phyloP scores from a whole-genome alignment of 495 filamentous ascomycete genomes.

The Neurospora terricola region DNA sequence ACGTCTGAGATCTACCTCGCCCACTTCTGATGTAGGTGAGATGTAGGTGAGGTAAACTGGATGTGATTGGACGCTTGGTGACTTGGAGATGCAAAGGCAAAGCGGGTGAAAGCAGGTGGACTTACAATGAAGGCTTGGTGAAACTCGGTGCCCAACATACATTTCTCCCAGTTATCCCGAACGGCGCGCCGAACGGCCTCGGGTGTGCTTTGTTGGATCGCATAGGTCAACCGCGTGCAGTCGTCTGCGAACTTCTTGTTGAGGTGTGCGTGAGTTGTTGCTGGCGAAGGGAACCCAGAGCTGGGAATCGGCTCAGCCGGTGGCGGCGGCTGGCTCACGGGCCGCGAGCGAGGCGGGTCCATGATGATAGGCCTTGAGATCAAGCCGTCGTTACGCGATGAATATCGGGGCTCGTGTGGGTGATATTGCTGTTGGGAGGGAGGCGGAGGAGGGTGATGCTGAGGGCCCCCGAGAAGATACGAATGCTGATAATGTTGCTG shows the following conservation, averaged over 20 bases:
- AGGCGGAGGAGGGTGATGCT: constrained; percentile 3
- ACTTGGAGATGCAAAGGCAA: not conserved
- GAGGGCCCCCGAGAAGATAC: constrained; percentile 1
- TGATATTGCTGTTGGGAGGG: constrained; percentile 3
- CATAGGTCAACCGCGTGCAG: constrained; percentile 30
- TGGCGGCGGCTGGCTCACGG: constrained; percentile 7
- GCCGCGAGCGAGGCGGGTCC: constrained; percentile 25
- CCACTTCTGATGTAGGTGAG: not conserved
- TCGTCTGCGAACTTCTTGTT: constrained; percentile 34
- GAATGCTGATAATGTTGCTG: constrained; percentile 4
- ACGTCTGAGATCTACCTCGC: not conserved
- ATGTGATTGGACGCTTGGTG: not conserved
- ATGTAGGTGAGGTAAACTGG: not conserved
- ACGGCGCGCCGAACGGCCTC: constrained; percentile 35
- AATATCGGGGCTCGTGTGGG: constrained; percentile 1
- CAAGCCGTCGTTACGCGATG: not conserved
- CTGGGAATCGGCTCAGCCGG: not conserved
- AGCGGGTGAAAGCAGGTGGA: constrained; percentile 2
- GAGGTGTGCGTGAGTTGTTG: constrained; percentile 21
- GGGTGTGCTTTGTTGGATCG: constrained; percentile 30
- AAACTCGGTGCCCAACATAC: constrained; percentile 40
- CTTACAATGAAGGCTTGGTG: constrained; percentile 41
- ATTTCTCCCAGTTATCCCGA: constrained; percentile 40
- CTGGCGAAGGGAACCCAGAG: constrained; percentile 31
- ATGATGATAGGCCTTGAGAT: constrained; percentile 29